phyloP scores from a whole-genome alignment of 176 grass and related monocot species.

The Rhynchospora tenuis region DNA sequence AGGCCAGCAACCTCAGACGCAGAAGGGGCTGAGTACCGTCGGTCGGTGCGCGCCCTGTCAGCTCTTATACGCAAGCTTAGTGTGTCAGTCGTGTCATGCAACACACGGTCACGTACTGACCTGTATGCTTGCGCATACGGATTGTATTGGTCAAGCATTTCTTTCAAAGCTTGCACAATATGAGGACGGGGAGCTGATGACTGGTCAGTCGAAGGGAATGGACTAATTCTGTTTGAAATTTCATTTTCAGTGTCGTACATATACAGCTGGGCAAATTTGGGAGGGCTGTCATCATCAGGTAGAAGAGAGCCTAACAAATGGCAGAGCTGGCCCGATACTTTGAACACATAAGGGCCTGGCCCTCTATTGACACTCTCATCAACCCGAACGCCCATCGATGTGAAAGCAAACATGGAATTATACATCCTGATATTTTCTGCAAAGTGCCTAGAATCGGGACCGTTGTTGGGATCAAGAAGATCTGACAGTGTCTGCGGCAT shows the following conservation, averaged over 20 bases:
- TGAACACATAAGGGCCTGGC: neutral
- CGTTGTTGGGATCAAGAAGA: neutral
- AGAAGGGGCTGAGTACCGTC: neutral
- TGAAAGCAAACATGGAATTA: slow-evolving; percentile 43
- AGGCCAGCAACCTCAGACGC: slow-evolving; percentile 18
- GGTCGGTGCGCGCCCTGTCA: no score
- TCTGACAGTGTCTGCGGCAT: no score
- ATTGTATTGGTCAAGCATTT: neutral
- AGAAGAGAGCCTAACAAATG: neutral
- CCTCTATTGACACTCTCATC: neutral
- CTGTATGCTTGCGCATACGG: neutral
- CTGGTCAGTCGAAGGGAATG: no score
- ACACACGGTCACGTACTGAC: no score
- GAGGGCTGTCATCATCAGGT: neutral
- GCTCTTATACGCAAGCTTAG: no score
- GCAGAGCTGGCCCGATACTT: neutral
- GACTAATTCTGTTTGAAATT: no score
- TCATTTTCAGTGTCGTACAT: no score
- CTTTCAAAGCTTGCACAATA: no score
- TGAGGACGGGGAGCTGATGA: no score
- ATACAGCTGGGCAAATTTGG: slow-evolving; percentile 15
- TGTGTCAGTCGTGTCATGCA: neutral
- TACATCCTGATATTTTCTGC: slow-evolving; percentile 21
- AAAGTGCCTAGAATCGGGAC: neutral
- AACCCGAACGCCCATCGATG: no score